Base-by-base conservation (phyloP, 2,329 filamentous ascomycete genomes). In the Lasiodiplodia hormozganensis region DNA sequence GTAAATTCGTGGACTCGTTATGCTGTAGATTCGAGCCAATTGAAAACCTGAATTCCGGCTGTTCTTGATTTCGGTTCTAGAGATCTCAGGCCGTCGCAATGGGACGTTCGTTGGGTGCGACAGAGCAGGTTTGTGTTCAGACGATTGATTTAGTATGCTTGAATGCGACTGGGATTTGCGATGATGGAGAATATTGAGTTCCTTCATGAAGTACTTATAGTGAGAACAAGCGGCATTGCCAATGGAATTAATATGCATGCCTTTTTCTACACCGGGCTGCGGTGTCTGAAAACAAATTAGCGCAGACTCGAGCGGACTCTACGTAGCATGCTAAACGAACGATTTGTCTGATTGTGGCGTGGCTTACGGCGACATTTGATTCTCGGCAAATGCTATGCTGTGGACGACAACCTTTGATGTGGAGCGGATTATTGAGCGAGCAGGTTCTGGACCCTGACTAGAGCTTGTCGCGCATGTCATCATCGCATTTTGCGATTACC, bases 381-480 rank as follows among this genome's bases (percentile, higher is more conserved):
- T 34, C 40, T n/a, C 40, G 40, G 40, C 18, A n/a, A 12, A 40
- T n/a, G 40, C 40, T 8, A 18, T 43, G 6, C 16, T 47, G 43
- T 47, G 31, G 53, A 34, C 18, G 52, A 12, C 11, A 12, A 18
- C 14, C 14, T 11, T 14, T 34, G 52, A 54, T 18, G 21, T 5
- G 10, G 8, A 28, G 36, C 21, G 21, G 57, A 47, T 51, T 51
- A 47, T 49, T 14, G 58, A 51, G 40, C 11, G n/a, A 40, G 18
- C 18, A 47, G 38, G 43, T 62, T 62, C 60, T 64, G 47, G 60
- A 28, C 60, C 60, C 18, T 52, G 43, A 11, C 3, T 52, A 38
- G 47, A 64, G 43, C 38, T 64, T 28, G 43, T 43, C 60, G 60
- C 60, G n/a, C 28, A 64, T 52, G 60, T 64, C 60, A 64, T 64